Percentiles rank a stretch among this genome's conserved stretches.
These are phyloP conservation scores for Blastobotrys proliferans DNA, from an alignment of 1,139 yeast species.

Conservation along the genomic window DNA sequence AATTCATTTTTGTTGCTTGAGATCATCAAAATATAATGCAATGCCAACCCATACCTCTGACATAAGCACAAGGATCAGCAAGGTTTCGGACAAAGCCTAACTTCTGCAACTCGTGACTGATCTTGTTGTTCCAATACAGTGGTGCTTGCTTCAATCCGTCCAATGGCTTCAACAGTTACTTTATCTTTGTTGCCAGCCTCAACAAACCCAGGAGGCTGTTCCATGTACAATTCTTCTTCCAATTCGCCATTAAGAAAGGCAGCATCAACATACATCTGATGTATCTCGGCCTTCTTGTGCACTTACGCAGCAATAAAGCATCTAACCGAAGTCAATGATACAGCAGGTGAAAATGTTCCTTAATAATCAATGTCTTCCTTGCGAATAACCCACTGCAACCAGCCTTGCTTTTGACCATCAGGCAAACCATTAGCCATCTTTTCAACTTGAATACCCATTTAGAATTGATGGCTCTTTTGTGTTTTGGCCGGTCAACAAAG, in stretches of 20 bases:
- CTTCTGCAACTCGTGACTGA: background rate
- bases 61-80: background rate
- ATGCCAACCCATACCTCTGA: background rate
- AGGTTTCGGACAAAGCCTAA: background rate
- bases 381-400: conserved; percentile 25
- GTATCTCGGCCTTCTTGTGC: background rate
- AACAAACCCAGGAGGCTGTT: conserved; percentile 20
- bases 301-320: background rate
- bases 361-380: conserved; percentile 26
- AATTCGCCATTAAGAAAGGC: conserved; percentile 20
- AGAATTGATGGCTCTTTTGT: background rate
- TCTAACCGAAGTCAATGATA: too few species aligned
- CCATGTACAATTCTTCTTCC: conserved; percentile 23
- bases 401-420: conserved; percentile 21
- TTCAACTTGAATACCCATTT: conserved; percentile 24
- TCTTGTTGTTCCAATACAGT: conserved; percentile 14
- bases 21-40: conserved; percentile 3
- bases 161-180: conserved; percentile 18
- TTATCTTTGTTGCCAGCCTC: conserved; percentile 2
- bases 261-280: conserved; percentile 3
- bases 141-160: conserved; percentile 29
- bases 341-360: too few species aligned
- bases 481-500: background rate
- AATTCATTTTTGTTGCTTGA: background rate
- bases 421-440: conserved; percentile 10